Conservation (phyloP, 768 basidiomycete species). For the Punctularia strigosozonata region DNA sequence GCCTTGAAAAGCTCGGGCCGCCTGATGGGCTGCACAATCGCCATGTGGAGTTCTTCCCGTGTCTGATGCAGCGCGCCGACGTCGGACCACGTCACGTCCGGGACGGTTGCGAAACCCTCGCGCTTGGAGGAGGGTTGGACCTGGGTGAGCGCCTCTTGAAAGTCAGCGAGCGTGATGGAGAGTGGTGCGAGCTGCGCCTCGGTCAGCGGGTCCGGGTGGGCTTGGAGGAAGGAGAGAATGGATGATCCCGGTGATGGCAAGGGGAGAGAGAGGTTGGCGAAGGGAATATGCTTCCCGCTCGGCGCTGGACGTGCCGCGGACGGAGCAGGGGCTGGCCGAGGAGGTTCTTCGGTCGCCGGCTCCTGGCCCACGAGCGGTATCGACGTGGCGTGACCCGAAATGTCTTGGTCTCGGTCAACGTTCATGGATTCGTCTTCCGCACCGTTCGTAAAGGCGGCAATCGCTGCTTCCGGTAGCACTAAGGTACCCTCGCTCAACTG, state of each 20-base stretch:
- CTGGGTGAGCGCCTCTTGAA: conserved; percentile 66
- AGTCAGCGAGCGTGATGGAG: conserved; percentile 74
- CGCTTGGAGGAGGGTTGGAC: conserved; percentile 95
- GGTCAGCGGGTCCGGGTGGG: conserved; percentile 76
- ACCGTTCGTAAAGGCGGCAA: conserved; percentile 20
- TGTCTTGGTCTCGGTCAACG: conserved; percentile 19
- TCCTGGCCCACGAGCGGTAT: neutral
- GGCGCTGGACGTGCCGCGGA: conserved; percentile 3
- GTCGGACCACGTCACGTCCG: conserved; percentile 91
- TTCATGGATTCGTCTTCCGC: conserved; percentile 27
- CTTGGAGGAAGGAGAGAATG: conserved; percentile 81
- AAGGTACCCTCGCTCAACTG: conserved; percentile 45
- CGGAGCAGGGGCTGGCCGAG: neutral
- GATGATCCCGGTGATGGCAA: conserved; percentile 35
- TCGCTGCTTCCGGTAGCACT: conserved; percentile 32
- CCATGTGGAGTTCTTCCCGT: conserved; percentile 92
- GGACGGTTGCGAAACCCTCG: conserved; percentile 96
- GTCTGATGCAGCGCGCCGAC: conserved; percentile 83
- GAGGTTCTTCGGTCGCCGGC: conserved; percentile 13
- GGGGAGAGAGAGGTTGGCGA: conserved; percentile 23
- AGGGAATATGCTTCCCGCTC: conserved; percentile 16
- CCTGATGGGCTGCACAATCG: conserved; percentile 89
- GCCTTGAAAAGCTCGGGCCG: conserved; percentile 80
- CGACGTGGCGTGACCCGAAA: neutral
- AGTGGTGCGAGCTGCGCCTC: conserved; percentile 69